These are phyloP conservation scores for Urostyla sp. DNA, from an alignment of 73 alveolate species.

Conservation along the genomic window DNA sequence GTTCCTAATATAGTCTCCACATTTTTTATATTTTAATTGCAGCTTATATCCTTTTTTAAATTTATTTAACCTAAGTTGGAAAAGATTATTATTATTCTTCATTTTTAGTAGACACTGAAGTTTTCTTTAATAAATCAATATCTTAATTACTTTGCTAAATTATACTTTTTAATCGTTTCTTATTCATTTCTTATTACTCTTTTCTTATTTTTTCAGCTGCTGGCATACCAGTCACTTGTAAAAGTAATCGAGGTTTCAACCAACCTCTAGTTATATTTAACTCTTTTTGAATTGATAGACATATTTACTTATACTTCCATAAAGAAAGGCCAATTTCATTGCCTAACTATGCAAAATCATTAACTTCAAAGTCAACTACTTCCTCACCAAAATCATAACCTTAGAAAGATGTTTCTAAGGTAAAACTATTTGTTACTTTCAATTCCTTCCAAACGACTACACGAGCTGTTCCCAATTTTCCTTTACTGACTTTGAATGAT, in stretches of 20 bases:
- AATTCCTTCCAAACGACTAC: slow-evolving; percentile 76
- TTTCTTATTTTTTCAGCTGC: slow-evolving; percentile 51
- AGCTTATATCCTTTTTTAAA: slow-evolving; percentile 22
- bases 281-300: slow-evolving; percentile 53
- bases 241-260: slow-evolving; percentile 54
- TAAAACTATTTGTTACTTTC: slow-evolving; percentile 66
- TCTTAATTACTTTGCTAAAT: too few relatives aligned
- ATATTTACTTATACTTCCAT: slow-evolving; percentile 8
- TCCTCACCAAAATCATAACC: slow-evolving; percentile 57
- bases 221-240: slow-evolving; percentile 64
- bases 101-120: not conserved
- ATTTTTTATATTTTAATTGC: slow-evolving; percentile 13
- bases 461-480: slow-evolving; percentile 74
- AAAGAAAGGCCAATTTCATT: slow-evolving; percentile 11
- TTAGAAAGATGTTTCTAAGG: slow-evolving; percentile 68
- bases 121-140: slow-evolving; percentile 46
- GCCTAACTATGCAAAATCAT: slow-evolving; percentile 31
- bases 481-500: slow-evolving; percentile 64
- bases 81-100: not conserved
- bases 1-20: not conserved
- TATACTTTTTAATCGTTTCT: slow-evolving; percentile 43
- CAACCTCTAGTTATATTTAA: slow-evolving; percentile 47
- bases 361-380: slow-evolving; percentile 11
- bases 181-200: slow-evolving; percentile 28
- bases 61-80: not conserved